Percentiles rank a stretch among this genome's conserved stretches.
phyloP scores from a whole-genome alignment of 1,284 basidiomycete species.

The Tausonia pullulans region DNA sequence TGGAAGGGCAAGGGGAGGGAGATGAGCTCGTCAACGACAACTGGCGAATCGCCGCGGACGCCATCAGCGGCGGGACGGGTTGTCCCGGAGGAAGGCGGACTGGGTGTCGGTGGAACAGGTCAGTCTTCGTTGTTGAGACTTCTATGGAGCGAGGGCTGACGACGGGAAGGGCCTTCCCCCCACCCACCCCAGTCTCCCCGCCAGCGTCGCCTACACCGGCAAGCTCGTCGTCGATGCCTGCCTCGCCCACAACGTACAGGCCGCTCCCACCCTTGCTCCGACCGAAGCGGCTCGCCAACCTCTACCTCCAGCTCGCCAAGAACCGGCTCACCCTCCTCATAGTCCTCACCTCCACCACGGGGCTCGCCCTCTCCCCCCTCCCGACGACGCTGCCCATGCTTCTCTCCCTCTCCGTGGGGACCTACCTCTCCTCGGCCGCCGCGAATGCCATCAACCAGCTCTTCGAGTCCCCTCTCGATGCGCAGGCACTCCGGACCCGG shows the following conservation, averaged over 20 bases:
- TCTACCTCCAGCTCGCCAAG: conserved; percentile 81
- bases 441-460: conserved; percentile 94
- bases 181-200: not conserved
- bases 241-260: not conserved
- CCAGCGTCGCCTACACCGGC: not conserved
- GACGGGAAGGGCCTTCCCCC: no score
- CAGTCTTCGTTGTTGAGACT: not conserved
- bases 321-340: conserved; percentile 77
- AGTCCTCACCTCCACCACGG: conserved; percentile 81
- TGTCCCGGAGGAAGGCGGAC: not conserved
- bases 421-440: conserved; percentile 79
- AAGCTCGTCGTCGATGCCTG: not conserved
- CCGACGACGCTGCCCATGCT: conserved; percentile 71
- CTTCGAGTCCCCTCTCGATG: conserved; percentile 89
- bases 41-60: not conserved
- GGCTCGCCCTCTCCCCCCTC: conserved; percentile 83
- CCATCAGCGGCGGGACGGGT: not conserved
- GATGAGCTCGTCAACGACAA: not conserved
- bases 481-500: conserved; percentile 89
- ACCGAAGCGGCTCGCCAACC: conserved; percentile 45
- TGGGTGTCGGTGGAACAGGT: not conserved
- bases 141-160: not conserved
- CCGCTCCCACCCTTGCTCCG: conserved; percentile 37
- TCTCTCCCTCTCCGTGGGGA: conserved; percentile 77
- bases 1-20: conserved; percentile 9